phyloP scores from a whole-genome alignment of 192 early-diverging fungal species.

The Umbelopsis vinacea region DNA sequence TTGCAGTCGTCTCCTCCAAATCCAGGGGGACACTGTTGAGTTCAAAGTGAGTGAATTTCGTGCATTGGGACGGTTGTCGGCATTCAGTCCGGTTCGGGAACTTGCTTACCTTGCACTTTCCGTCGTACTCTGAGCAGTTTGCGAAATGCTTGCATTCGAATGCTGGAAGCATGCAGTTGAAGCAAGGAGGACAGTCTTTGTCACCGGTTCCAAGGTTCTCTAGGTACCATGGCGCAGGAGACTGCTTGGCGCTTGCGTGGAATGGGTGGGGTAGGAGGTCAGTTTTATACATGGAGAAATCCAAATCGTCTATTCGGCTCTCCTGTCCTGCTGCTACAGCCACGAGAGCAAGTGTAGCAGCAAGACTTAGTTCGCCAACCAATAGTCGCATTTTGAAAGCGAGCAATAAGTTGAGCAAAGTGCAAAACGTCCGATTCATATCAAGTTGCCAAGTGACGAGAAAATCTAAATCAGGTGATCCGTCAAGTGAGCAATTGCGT shows the following conservation, averaged over 20 bases:
- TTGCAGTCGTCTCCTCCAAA: constrained; percentile 83
- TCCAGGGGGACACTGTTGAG: constrained; percentile 65
- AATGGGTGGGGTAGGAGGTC: constrained; percentile 18
- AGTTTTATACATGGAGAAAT: constrained; percentile 12
- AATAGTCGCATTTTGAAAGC: constrained; percentile 18
- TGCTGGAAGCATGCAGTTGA: constrained; percentile 80
- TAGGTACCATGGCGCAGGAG: constrained; percentile 9
- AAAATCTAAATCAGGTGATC: constrained; percentile 2
- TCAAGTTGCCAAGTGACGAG: not conserved
- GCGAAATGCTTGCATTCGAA: constrained; percentile 78
- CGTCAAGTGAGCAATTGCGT: not conserved
- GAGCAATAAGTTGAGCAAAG: not conserved
- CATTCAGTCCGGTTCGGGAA: not conserved
- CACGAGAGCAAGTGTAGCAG: not conserved
- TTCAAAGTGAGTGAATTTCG: not conserved
- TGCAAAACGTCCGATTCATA: constrained; percentile 8
- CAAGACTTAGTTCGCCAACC: constrained; percentile 1
- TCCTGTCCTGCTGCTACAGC: not conserved
- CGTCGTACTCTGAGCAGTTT: constrained; percentile 73
- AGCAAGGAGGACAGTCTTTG: constrained; percentile 76
- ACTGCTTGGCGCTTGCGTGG: constrained; percentile 19
- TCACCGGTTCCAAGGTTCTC: not conserved
- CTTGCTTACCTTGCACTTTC: constrained; percentile 56
- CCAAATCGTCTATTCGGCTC: not conserved
- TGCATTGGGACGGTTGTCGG: not conserved